phyloP scores from a whole-genome alignment of 768 basidiomycete species.

The Lentinula edodes region DNA sequence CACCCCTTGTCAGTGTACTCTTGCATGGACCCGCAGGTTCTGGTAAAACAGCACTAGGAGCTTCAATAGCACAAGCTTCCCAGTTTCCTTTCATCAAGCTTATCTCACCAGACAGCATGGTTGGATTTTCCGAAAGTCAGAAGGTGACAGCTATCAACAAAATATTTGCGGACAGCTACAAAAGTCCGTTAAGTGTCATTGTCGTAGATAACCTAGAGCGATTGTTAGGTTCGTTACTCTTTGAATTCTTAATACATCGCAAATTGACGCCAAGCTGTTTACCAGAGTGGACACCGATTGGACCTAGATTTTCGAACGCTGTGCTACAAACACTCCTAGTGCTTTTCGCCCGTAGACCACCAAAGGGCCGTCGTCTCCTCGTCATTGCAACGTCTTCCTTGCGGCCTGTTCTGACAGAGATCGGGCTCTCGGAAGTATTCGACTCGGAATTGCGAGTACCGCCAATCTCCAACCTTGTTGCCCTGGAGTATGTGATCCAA shows the following conservation, averaged over 20 bases:
- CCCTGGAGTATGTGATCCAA: slow-evolving; percentile 71
- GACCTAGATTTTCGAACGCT: slow-evolving; percentile 92
- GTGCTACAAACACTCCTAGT: slow-evolving; percentile 90
- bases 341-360: slow-evolving; percentile 81
- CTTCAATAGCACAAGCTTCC: slow-evolving; percentile 90
- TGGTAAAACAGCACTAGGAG: slow-evolving; percentile 93
- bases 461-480: slow-evolving; percentile 64
- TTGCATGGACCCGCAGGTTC: slow-evolving; percentile 87
- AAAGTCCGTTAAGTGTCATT: slow-evolving; percentile 93
- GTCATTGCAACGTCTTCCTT: slow-evolving; percentile 91
- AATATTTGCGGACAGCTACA: slow-evolving; percentile 92
- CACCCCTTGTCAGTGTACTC: slow-evolving; percentile 87
- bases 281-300: slow-evolving; percentile 93
- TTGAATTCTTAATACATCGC: background rate
- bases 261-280: background rate
- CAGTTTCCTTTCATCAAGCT: slow-evolving; percentile 97
- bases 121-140: slow-evolving; percentile 88
- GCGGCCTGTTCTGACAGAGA: slow-evolving; percentile 77
- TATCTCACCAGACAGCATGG: slow-evolving; percentile 94
- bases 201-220: slow-evolving; percentile 95
- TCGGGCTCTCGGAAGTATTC: slow-evolving; percentile 86
- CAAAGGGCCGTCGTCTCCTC: slow-evolving; percentile 90
- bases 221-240: slow-evolving; percentile 61
- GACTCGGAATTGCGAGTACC: slow-evolving; percentile 84
- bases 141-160: slow-evolving; percentile 91